These are phyloP conservation scores for Colletotrichum chrysophilum DNA, from an alignment of 2,329 filamentous ascomycete genomes.

Conservation along the genomic window DNA sequence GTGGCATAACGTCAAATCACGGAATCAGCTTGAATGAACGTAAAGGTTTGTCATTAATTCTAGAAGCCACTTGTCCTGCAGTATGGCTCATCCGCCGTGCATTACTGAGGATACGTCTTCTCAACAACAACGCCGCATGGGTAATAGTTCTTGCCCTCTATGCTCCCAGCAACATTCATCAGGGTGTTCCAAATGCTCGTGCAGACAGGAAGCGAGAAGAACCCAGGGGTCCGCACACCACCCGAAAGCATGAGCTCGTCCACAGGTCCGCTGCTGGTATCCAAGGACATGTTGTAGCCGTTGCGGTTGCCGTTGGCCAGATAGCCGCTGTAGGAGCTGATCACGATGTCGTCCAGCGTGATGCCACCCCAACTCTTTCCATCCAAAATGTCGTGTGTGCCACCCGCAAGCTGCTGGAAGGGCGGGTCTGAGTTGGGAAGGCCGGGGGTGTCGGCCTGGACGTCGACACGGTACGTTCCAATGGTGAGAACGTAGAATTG, in stretches of 20 bases:
- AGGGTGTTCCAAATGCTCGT: conserved; percentile 1
- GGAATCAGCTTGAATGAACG: background rate
- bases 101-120: background rate
- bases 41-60: background rate
- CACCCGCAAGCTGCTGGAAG: background rate
- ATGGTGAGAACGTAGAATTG: conserved; percentile 2
- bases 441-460: background rate
- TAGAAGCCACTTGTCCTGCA: background rate
- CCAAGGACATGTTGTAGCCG: background rate
- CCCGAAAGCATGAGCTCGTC: background rate
- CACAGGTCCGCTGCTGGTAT: background rate
- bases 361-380: conserved; percentile 3
- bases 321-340: background rate
- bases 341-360: conserved; percentile 6
- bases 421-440: background rate
- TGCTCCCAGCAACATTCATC: background rate
- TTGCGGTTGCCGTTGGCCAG: background rate
- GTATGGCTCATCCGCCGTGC: background rate
- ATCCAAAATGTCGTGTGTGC: background rate
- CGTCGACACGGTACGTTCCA: background rate
- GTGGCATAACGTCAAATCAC: background rate
- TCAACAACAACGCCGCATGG: background rate
- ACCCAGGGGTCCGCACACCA: background rate
- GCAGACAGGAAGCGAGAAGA: conserved; percentile 2
- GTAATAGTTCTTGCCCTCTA: background rate